Conservation (phyloP, 305 asterid species). For the Fraxinus floribunda region DNA sequence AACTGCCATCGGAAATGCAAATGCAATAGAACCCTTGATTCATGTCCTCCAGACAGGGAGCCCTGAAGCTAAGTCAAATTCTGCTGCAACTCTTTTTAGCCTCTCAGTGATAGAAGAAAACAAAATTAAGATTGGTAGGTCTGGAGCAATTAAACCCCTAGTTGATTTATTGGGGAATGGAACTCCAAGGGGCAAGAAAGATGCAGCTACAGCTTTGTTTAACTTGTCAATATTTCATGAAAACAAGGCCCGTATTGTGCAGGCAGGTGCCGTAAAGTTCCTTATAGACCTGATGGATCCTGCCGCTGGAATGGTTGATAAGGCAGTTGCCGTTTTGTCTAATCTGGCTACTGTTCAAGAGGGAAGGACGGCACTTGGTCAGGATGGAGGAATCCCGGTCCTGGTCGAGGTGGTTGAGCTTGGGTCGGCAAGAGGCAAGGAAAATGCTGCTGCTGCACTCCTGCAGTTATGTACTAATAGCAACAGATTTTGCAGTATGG, state of each 20-base stretch:
- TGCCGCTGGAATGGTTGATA: conserved; percentile 90
- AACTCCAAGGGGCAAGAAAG: conserved; percentile 92
- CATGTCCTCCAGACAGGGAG: conserved; percentile 77
- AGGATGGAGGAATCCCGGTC: conserved; percentile 73
- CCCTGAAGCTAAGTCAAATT: conserved; percentile 79
- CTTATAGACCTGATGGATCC: conserved; percentile 95
- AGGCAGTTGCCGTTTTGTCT: conserved; percentile 88
- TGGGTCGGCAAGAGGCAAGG: conserved; percentile 88
- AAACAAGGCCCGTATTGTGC: conserved; percentile 80
- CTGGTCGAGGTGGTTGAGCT: conserved; percentile 93
- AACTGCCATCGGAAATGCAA: conserved; percentile 73
- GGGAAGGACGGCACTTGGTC: conserved; percentile 75
- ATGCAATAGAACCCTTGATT: conserved; percentile 81
- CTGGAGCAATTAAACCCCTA: conserved; percentile 77
- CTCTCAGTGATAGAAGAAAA: conserved; percentile 82
- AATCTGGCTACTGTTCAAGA: conserved; percentile 82
- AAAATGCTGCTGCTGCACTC: conserved; percentile 94
- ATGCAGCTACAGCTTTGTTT: conserved; percentile 86
- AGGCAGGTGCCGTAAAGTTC: conserved; percentile 87
- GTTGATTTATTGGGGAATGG: conserved; percentile 83
- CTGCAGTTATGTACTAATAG: conserved; percentile 75
- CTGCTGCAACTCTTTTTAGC: conserved; percentile 92
- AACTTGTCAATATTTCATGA: conserved; percentile 81
- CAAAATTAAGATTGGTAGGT: conserved; percentile 73
- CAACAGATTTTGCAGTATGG: conserved; percentile 68